phyloP scores from a whole-genome alignment of 495 filamentous ascomycete genomes.

The Polyplosphaeria fusca region DNA sequence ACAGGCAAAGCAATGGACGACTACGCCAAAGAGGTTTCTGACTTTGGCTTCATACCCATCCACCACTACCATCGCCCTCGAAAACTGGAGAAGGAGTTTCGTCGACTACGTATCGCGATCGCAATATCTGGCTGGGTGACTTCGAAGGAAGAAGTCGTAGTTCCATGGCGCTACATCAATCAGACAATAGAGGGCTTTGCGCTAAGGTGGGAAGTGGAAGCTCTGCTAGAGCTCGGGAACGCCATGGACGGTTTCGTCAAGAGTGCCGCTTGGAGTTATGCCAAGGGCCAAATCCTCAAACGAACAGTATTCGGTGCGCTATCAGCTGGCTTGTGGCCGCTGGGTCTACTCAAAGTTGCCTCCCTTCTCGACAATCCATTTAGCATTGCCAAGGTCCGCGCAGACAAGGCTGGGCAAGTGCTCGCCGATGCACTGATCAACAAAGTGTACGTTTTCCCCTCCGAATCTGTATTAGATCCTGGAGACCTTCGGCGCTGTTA shows the following conservation, averaged over 20 bases:
- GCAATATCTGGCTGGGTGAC: constrained; percentile 80
- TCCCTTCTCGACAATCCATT: constrained; percentile 88
- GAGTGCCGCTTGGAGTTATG: constrained; percentile 71
- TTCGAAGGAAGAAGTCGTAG: constrained; percentile 62
- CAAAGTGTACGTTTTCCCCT: too few relatives aligned
- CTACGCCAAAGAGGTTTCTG: constrained; percentile 80
- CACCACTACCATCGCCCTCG: constrained; percentile 44
- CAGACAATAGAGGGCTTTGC: constrained; percentile 73
- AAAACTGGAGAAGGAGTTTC: constrained; percentile 48
- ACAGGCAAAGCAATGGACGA: constrained; percentile 82
- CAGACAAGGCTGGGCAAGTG: constrained; percentile 81
- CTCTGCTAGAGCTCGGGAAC: constrained; percentile 71
- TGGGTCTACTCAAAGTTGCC: constrained; percentile 72
- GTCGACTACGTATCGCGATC: constrained; percentile 77
- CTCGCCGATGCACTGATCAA: constrained; percentile 87
- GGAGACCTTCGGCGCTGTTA: too few relatives aligned
- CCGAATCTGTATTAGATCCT: too few relatives aligned
- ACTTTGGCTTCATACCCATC: constrained; percentile 84
- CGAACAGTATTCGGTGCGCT: constrained; percentile 75
- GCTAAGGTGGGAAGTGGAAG: constrained; percentile 77
- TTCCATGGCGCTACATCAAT: constrained; percentile 74
- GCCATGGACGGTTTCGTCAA: constrained; percentile 71
- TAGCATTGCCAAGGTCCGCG: constrained; percentile 71
- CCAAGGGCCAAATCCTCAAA: constrained; percentile 72
- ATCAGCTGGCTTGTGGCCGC: constrained; percentile 68